Evolutionary conservation across 768 basidiomycete species (phyloP), one percentile per base, ranked within the genome.

Genomic region (Lyophyllum shimeji): DNA sequence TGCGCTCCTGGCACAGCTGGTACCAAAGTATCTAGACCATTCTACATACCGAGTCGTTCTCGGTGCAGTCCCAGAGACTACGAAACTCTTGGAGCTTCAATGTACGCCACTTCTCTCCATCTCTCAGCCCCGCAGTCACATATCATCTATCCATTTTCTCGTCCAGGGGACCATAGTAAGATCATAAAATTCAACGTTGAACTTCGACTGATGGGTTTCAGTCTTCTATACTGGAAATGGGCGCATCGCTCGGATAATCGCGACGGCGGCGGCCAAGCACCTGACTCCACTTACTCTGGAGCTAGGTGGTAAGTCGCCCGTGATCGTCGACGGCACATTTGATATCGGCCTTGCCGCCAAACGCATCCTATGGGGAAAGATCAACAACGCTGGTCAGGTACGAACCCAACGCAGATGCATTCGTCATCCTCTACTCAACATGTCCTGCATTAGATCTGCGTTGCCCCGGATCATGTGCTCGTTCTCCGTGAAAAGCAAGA

Each of bases 291-390:
- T 80, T 11, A 82, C 83, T 0, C 74, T 85, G 21, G 84, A 85
- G 56, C 72, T 85, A 1, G 81, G 83, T 5, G 78, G 81, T 39
- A 82, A 83, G 57, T 79, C 76, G 0, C 78, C 78, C 4, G 75
- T 76, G 9, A 71, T 79, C 49, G 63, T 80, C 24, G 76, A 78
- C 51, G 64, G 64, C 5, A 67, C 60, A 40, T 66, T 70, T 29
- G 70, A 70, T 34, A 49, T 70, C 13, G 47, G 53, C 5, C 56
- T 85, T 29, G 79, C 83, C 0, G 89, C 87, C 2, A 82, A 80
- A 63, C 79, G 89, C 7, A 77, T 88, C 31, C 68, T 89, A 24
- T 87, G 82, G 79, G 88, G 84, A 0, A 90, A 90, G 68, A 71
- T 72, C 8, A 74, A 70, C 55, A 90, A 90, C 58, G 75, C 82